Evolutionary conservation across 305 asterid genomes (phyloP).

Genomic region (Fraxinus albicans): DNA sequence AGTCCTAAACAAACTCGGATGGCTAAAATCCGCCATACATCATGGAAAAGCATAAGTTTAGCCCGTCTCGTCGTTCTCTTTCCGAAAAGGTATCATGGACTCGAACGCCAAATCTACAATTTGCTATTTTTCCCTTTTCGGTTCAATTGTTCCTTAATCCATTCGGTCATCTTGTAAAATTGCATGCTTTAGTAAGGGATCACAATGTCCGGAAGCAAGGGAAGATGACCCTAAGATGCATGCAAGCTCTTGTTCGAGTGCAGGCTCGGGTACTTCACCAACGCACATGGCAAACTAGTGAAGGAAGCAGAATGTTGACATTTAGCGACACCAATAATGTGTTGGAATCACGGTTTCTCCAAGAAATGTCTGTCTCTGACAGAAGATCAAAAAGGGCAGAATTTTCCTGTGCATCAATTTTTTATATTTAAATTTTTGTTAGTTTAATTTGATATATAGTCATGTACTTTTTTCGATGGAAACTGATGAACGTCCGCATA

Average conservation of each 20-base stretch:
- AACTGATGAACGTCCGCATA: slow-evolving; percentile 27
- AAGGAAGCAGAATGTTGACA: slow-evolving; percentile 32
- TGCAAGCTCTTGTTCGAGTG: slow-evolving; percentile 44
- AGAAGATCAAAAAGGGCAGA: slow-evolving; percentile 16
- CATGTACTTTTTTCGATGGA: neutral
- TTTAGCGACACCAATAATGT: slow-evolving; percentile 25
- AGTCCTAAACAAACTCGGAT: too few species aligned
- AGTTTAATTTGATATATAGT: neutral
- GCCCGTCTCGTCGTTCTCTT: too few species aligned
- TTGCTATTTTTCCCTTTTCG: too few species aligned
- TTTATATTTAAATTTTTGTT: neutral
- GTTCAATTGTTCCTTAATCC: too few species aligned
- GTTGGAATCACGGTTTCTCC: slow-evolving; percentile 28
- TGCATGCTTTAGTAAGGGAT: slow-evolving; percentile 49
- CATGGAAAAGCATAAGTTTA: too few species aligned
- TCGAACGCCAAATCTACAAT: too few species aligned
- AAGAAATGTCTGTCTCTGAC: slow-evolving; percentile 12
- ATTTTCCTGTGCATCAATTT: neutral
- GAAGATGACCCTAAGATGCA: slow-evolving; percentile 37
- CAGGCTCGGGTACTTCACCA: slow-evolving; percentile 38
- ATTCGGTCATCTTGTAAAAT: slow-evolving; percentile 22
- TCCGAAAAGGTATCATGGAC: too few species aligned
- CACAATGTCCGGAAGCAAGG: slow-evolving; percentile 46
- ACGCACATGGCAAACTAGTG: slow-evolving; percentile 28
- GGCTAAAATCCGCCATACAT: too few species aligned